phyloP scores from a whole-genome alignment of 2,329 filamentous ascomycete species.

The Penicillium sp. region DNA sequence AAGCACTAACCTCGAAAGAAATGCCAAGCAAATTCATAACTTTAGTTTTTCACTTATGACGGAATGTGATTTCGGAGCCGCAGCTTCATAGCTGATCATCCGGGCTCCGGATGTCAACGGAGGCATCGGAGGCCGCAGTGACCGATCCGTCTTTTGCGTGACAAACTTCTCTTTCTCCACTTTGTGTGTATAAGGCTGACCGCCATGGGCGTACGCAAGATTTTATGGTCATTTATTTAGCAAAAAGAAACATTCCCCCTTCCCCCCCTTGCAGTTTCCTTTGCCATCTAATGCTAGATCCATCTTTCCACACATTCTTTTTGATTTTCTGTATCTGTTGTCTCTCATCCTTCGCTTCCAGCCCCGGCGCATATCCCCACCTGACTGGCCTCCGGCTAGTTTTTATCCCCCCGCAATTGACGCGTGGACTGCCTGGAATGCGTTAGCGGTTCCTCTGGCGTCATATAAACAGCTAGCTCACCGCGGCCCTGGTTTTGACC shows the following conservation, averaged over 20 bases:
- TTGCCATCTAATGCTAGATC: background rate
- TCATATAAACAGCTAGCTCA: background rate
- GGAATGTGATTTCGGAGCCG: too few species aligned
- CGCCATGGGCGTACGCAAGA: slow-evolving; percentile 5
- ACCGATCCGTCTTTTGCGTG: slow-evolving; percentile 9
- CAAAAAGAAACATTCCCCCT: background rate
- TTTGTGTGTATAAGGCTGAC: slow-evolving; percentile 23
- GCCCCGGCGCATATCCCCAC: background rate
- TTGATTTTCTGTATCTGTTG: background rate
- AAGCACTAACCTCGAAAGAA: background rate
- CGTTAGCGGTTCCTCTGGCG: background rate
- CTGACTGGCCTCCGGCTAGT: background rate
- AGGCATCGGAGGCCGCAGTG: slow-evolving; percentile 12
- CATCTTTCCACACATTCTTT: background rate
- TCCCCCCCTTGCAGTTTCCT: slow-evolving; percentile 9
- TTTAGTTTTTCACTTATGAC: too few species aligned
- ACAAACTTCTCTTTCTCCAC: background rate
- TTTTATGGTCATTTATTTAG: background rate
- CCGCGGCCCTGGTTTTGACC: slow-evolving; percentile 3
- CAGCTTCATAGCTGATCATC: background rate
- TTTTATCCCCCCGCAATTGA: background rate
- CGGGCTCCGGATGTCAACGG: slow-evolving; percentile 9
- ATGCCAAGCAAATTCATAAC: too few species aligned
- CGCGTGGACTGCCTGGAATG: background rate
- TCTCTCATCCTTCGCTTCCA: background rate